These are phyloP conservation scores for Pleurotus platypus DNA, from an alignment of 768 basidiomycete genomes.

Conservation along the genomic window DNA sequence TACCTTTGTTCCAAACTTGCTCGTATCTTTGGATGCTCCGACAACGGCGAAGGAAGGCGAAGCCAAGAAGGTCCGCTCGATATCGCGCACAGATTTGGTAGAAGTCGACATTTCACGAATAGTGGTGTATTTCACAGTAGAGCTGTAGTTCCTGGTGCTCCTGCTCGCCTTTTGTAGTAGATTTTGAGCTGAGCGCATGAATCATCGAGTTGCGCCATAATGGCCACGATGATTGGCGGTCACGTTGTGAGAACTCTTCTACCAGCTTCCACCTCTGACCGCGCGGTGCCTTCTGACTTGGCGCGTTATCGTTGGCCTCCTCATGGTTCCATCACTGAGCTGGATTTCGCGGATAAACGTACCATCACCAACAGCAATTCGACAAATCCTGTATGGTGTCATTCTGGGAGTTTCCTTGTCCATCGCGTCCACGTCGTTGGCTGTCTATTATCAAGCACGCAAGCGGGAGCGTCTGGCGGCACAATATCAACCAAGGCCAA, in stretches of 20 bases:
- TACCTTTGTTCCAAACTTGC: constrained; percentile 78
- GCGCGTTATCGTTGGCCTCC: constrained; percentile 1
- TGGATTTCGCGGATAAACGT: constrained; percentile 23
- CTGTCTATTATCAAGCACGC: constrained; percentile 47
- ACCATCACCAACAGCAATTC: constrained; percentile 30
- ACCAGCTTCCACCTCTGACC: not conserved
- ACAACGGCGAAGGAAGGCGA: constrained; percentile 71
- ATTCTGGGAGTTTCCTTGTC: constrained; percentile 77
- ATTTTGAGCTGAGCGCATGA: not conserved
- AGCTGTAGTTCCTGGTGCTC: not conserved
- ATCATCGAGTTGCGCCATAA: constrained; percentile 5
- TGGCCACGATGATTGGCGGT: not conserved
- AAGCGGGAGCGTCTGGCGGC: constrained; percentile 39
- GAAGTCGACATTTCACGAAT: constrained; percentile 1
- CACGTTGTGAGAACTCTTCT: not conserved
- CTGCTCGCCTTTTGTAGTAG: not conserved
- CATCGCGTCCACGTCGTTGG: constrained; percentile 63
- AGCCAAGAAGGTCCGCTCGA: constrained; percentile 59
- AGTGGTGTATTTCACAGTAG: not conserved
- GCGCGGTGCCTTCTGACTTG: not conserved
- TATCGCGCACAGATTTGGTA: constrained; percentile 5
- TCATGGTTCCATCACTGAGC: constrained; percentile 10
- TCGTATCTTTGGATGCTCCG: constrained; percentile 76
- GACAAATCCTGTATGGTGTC: constrained; percentile 41
- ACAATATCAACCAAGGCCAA: constrained; percentile 47